These are phyloP conservation scores for Clarireedia sp. DNA, from an alignment of 2,329 filamentous ascomycete genomes.

Conservation along the genomic window DNA sequence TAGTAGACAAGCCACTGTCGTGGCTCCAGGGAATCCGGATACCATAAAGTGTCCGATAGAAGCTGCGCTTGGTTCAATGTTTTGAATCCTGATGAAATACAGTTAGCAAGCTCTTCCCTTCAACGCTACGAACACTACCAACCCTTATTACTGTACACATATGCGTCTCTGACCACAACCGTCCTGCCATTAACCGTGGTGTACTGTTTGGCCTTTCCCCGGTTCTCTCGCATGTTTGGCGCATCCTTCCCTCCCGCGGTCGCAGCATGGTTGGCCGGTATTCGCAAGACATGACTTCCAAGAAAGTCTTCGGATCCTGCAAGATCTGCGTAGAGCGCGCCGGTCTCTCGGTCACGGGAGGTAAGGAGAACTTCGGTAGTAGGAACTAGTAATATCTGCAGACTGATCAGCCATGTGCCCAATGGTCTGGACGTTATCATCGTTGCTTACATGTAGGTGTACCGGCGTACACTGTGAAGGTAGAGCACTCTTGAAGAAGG, in stretches of 20 bases:
- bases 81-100: slow-evolving; percentile 64
- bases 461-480: slow-evolving; percentile 84
- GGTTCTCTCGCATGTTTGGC: slow-evolving; percentile 70
- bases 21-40: slow-evolving; percentile 79
- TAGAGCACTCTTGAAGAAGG: slow-evolving; percentile 96
- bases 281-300: slow-evolving; percentile 88
- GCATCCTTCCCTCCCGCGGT: slow-evolving; percentile 48
- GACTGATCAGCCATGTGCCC: slow-evolving; percentile 12
- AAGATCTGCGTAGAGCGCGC: slow-evolving; percentile 68
- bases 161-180: slow-evolving; percentile 87
- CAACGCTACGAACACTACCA: slow-evolving; percentile 20
- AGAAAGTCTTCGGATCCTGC: slow-evolving; percentile 90
- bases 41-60: slow-evolving; percentile 77
- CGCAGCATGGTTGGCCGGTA: slow-evolving; percentile 50
- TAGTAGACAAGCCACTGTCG: slow-evolving; percentile 96
- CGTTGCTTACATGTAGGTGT: slow-evolving; percentile 64
- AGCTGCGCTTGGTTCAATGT: slow-evolving; percentile 82
- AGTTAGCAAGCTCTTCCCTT: background rate
- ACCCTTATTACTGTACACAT: slow-evolving; percentile 96
- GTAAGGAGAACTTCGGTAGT: slow-evolving; percentile 86
- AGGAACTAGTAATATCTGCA: slow-evolving; percentile 77
- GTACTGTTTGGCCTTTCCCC: slow-evolving; percentile 90
- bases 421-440: background rate
- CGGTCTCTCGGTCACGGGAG: slow-evolving; percentile 79
- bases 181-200: slow-evolving; percentile 87